Conservation (phyloP, 805 yeast species). For the Metschnikowia sp. region DNA sequence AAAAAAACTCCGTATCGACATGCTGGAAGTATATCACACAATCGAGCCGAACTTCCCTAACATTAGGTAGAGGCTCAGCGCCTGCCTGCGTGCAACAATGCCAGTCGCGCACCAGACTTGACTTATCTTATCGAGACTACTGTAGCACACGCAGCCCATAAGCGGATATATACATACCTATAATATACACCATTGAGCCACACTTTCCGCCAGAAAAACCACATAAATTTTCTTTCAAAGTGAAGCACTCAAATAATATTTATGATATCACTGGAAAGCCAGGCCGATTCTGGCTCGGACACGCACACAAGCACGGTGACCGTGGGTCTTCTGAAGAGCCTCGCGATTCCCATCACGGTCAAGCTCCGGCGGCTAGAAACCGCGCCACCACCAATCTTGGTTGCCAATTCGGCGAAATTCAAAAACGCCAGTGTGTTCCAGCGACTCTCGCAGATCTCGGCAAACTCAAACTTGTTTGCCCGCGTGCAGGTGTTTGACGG, state of each 20-base stretch:
- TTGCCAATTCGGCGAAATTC: conserved; percentile 29
- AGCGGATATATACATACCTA: too few species aligned
- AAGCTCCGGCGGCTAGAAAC: conserved; percentile 32
- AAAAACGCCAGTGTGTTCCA: conserved; percentile 34
- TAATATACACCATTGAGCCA: too few species aligned
- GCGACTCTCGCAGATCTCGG: conserved; percentile 27
- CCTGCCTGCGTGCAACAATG: too few species aligned
- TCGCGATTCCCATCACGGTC: conserved; percentile 29
- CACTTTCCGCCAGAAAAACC: background rate
- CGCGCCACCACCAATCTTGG: conserved; percentile 11
- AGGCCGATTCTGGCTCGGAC: background rate
- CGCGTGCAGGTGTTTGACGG: conserved; percentile 32
- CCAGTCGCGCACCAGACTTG: too few species aligned
- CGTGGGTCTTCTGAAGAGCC: conserved; percentile 40
- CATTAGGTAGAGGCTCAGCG: too few species aligned
- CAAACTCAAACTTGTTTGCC: conserved; percentile 35
- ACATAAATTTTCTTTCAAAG: background rate
- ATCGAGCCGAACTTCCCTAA: too few species aligned
- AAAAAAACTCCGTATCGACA: too few species aligned
- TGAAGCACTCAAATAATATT: background rate
- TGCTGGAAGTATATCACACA: too few species aligned
- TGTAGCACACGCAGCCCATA: too few species aligned
- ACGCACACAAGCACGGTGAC: conserved; percentile 26
- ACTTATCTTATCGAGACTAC: too few species aligned
- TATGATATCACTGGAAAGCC: background rate